Base-by-base conservation (phyloP, 2,329 filamentous ascomycete genomes). In the Pleurostoma richardsiae region DNA sequence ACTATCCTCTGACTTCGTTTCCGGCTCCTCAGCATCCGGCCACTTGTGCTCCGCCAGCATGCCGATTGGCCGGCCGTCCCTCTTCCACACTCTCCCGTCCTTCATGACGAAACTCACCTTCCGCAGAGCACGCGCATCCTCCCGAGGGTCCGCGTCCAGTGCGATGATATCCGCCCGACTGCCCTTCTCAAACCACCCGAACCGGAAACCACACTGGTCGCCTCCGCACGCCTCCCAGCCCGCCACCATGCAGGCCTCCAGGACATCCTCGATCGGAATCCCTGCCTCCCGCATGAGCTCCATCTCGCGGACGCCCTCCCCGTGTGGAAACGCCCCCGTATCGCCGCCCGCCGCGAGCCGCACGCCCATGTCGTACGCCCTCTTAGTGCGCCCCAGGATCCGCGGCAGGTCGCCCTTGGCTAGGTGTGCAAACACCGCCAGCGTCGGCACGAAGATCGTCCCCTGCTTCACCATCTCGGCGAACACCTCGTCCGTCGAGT, bases 81-180 rank as follows among this genome's bases (percentile, higher is more conserved):
- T 46, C 55, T 77, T 78, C 66, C 73, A 79, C 6, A 79, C 62
- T 42, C 55, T 65, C 1, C 66, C 76, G 54, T 81, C 76, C 56
- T 80, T 81, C 76, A 81, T 80, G 19, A 80, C 77, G 56, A 79
- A 79, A 44, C 57, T 63, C 1, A 80, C 71, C 48, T 65, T 69
- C 44, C 75, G 65, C 30, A 81, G 49, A 2, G 70, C 70, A 26
- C 56, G 52, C 1, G 57, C 33, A 45, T 77, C 71, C 26, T 60
- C 50, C 29, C 63, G 60, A 3, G 72, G 68, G 52, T 79, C 71
- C 1, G 65, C 59, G 3, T 70, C 62, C 8, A 80, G 49, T 1
- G 73, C 76, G 42, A 79, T 66, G 8, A 80, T 67, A 59, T 80
- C 77, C 0, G 76, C 77, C 6, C 70, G 61, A 38, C 62, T 68